Evolutionary conservation across 2,329 filamentous ascomycete genomes (phyloP), one percentile per base, ranked within the genome.

Genomic region (Ceratocystis smalleyi): DNA sequence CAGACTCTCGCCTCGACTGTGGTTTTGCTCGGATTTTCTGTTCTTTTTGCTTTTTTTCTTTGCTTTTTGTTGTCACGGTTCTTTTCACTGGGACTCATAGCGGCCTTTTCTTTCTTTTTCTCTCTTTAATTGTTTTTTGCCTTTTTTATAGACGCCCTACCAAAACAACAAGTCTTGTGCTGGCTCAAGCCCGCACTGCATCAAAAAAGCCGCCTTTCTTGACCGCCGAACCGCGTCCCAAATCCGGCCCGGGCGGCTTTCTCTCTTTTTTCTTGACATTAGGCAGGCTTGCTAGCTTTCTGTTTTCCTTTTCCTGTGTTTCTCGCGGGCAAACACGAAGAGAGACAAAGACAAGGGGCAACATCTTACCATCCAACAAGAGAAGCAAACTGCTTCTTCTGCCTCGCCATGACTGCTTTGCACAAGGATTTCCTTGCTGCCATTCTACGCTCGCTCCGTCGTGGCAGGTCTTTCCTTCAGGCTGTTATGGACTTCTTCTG

Each of bases 401-500:
- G n/a, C 47, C 7, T 61, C 59, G 59, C 43, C 72, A 85, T 85
- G 82, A 75, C 78, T 71, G 77, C 76, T 61, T 74, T 85, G 69
- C 80, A 77, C 68, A 79, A 79, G 72, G 77, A 77, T 59, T 74
- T 85, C 69, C 69, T 81, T 67, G 76, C 80, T 68, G 81, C 80
- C 66, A 73, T 80, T 63, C 69, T 84, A 71, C 83, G 78, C 74
- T 82, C 80, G 69, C 75, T 85, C 64, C 74, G 83, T 61, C 77
- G 78, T 62, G 83, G 83, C 69, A 84, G 81, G 74, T 82, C 81
- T 61, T 74, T 85, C 67, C 72, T 85, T 66, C 78, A 82, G 70
- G 79, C 81, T 61, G 74, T 85, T 35, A 72, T 85, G 17, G 62
- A 66, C 17, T 66, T 66, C 43, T 62, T 66, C 43, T 40, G 54